Percentiles rank a stretch among this genome's conserved stretches.
Conservation (phyloP, 2,329 filamentous ascomycete species). For the Cryphonectria naterciae region DNA sequence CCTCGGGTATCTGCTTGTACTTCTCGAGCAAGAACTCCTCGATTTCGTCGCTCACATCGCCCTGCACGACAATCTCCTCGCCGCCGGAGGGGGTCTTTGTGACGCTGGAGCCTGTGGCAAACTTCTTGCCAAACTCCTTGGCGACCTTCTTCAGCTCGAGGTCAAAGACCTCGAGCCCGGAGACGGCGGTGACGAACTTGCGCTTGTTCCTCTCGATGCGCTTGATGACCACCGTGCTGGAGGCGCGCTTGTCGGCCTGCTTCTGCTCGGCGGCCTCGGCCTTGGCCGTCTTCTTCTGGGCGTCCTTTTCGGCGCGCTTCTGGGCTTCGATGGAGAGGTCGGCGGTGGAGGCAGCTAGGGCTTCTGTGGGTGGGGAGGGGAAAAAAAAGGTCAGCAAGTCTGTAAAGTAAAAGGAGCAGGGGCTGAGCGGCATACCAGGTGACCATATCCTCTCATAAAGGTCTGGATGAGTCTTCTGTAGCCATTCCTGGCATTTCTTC, state of each 20-base stretch:
- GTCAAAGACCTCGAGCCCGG: constrained; percentile 86
- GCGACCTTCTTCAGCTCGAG: constrained; percentile 90
- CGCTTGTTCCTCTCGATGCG: constrained; percentile 97
- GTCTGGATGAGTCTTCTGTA: constrained; percentile 72
- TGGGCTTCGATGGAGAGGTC: constrained; percentile 88
- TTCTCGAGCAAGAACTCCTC: constrained; percentile 88
- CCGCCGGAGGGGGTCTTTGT: constrained; percentile 85
- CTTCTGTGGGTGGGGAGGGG: constrained; percentile 56
- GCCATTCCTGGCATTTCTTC: constrained; percentile 98
- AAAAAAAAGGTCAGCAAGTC: constrained; percentile 23
- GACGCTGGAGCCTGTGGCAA: constrained; percentile 90
- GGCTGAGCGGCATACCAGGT: constrained; percentile 60
- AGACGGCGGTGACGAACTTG: constrained; percentile 93
- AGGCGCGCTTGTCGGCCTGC: constrained; percentile 79
- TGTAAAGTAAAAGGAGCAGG: background rate
- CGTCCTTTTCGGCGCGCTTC: constrained; percentile 94
- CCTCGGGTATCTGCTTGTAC: constrained; percentile 88
- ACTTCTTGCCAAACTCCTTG: constrained; percentile 98
- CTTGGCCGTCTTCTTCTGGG: constrained; percentile 94
- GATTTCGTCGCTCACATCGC: constrained; percentile 93
- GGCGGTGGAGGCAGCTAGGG: constrained; percentile 80
- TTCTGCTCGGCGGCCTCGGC: constrained; percentile 85
- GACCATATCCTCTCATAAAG: constrained; percentile 86
- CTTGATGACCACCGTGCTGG: constrained; percentile 87
- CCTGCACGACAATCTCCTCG: constrained; percentile 97